Percentiles rank a stretch among this genome's conserved stretches.
These are phyloP conservation scores for Fragaria iinumae DNA, from an alignment of 306 rosid genomes.

Conservation along the genomic window DNA sequence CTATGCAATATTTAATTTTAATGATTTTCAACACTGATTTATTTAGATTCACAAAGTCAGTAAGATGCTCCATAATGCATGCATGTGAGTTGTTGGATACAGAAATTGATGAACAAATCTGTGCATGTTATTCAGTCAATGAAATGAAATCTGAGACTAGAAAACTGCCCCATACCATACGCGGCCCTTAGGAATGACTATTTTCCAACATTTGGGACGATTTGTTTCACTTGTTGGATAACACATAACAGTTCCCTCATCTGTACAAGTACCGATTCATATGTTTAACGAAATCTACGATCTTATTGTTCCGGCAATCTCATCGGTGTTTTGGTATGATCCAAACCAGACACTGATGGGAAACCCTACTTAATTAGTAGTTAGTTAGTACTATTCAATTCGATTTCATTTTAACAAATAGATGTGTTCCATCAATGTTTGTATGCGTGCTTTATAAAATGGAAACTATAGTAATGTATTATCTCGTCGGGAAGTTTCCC, in stretches of 20 bases:
- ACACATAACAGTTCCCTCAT: background rate
- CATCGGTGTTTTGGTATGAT: background rate
- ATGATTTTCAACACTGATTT: background rate
- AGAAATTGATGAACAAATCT: background rate
- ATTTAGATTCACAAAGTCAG: background rate
- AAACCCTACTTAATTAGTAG: background rate
- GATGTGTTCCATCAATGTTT: background rate
- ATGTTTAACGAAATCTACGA: background rate
- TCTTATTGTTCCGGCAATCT: background rate
- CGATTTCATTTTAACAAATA: background rate
- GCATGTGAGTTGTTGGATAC: background rate
- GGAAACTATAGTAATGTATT: background rate
- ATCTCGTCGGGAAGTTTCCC: constrained; percentile 4
- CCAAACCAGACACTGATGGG: background rate
- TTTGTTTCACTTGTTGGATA: too few species aligned
- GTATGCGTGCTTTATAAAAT: background rate
- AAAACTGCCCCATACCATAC: background rate
- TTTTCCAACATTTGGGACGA: too few species aligned
- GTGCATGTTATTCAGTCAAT: background rate
- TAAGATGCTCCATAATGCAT: background rate
- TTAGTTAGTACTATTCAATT: background rate
- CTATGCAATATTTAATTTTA: background rate
- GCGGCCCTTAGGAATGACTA: too few species aligned
- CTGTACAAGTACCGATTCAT: background rate
- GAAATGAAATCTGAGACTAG: background rate